Evolutionary conservation across 2,329 filamentous ascomycete genomes (phyloP), one percentile per base, ranked within the genome.

Genomic region (Ceratocystiopsis sp.): DNA sequence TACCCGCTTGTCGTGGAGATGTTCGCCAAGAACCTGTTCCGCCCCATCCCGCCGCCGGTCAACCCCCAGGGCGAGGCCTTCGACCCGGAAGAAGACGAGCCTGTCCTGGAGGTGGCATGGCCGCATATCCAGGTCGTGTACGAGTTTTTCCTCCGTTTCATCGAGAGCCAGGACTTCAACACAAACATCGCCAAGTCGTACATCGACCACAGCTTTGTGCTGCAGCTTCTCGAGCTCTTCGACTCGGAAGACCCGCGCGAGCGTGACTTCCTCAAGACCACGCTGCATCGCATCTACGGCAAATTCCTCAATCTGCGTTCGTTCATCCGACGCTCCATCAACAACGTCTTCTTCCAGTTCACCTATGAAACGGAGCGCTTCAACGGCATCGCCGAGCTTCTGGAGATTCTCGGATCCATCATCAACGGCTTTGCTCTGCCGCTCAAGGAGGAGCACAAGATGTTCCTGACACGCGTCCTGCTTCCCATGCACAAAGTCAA

Each of bases 341-440:
- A 98, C 75, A 96, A 98, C 57, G 91, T 98, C 54, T 98, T 98
- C 67, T 98, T 98, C 72, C 91, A 98, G 59, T 98, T 98, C 61
- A 87, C 86, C 47, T 98, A 98, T 60, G 91, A 98, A 63, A 98
- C 91, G 4, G 91, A 98, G 62, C 76, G 91, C 46, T 96, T 98
- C 67, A 98, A 98, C 55, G 91, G 91, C 43, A 95, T 98, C 55
- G 91, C 91, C 3, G 91, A 98, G 61, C 69, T 98, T 29, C 71
- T 98, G 34, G 91, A 98, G 60, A 98, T 98, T 52, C 68, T 98
- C 42, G 91, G 91, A 29, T 96, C 91, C 50, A 98, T 98, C 57
- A 98, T 98, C 69, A 98, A 98, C 59, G 91, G 91, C 38, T 98
- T 98, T 58, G 91, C 91, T 18, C 67, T 98, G 45, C 91, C 91